A percentile compares a stretch with the other conserved stretches of the same genome.
These are phyloP conservation scores for Epichloe coenophiala DNA, from an alignment of 2,329 filamentous ascomycete genomes.

Conservation along the genomic window DNA sequence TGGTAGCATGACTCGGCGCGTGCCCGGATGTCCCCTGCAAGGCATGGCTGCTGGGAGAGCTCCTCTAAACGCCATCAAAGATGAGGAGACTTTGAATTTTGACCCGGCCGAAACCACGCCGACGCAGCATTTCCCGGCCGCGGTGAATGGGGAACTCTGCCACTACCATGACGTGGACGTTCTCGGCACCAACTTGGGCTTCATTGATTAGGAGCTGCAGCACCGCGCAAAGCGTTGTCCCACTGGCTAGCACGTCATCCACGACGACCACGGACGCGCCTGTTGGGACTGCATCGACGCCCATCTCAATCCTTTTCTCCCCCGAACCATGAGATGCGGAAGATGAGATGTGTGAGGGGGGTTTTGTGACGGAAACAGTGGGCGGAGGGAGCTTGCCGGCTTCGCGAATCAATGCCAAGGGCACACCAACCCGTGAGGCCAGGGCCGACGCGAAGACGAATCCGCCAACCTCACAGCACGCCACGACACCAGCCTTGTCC, in stretches of 20 bases:
- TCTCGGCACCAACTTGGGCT: slow-evolving; percentile 25
- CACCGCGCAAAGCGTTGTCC: slow-evolving; percentile 39
- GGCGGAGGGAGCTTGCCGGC: slow-evolving; percentile 47
- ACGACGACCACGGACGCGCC: slow-evolving; percentile 37
- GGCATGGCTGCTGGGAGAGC: no score
- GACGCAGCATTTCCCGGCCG: slow-evolving; percentile 32
- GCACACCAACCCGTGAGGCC: slow-evolving; percentile 25
- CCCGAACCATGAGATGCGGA: slow-evolving; percentile 10
- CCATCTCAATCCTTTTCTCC: slow-evolving; percentile 35
- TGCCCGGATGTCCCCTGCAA: no score
- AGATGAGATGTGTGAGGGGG: slow-evolving; percentile 40
- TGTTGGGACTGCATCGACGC: slow-evolving; percentile 23
- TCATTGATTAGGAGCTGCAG: slow-evolving; percentile 29
- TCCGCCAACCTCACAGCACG: slow-evolving; percentile 43
- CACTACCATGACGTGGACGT: slow-evolving; percentile 36
- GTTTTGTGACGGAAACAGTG: slow-evolving; percentile 32
- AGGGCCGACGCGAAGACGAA: slow-evolving; percentile 41
- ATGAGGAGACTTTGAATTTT: slow-evolving; percentile 39
- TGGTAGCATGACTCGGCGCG: no score
- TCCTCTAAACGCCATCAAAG: slow-evolving; percentile 12
- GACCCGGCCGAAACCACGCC: slow-evolving; percentile 34
- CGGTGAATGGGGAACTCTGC: slow-evolving; percentile 44
- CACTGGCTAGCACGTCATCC: slow-evolving; percentile 46
- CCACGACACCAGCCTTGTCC: slow-evolving; percentile 30
- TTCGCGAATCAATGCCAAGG: slow-evolving; percentile 37